These are phyloP conservation scores for Echites panduratus DNA, from an alignment of 257 asterid genomes.

Conservation along the genomic window DNA sequence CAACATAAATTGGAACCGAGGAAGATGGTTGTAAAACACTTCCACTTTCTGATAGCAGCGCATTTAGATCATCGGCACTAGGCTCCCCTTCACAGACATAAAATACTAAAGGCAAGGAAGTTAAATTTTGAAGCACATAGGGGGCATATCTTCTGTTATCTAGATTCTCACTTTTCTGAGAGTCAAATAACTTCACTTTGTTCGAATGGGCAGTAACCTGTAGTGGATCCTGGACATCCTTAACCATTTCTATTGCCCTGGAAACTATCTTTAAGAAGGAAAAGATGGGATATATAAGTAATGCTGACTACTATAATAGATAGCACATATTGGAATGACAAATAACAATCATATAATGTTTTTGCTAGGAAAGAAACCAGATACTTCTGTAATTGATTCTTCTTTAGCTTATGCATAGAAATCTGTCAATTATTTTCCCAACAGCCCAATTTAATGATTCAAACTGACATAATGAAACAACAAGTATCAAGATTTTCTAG, in stretches of 20 bases:
- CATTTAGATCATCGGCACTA: constrained; percentile 48
- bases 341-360: neutral
- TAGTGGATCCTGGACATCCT: constrained; percentile 48
- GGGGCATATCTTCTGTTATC: constrained; percentile 71
- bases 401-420: neutral
- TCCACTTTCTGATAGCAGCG: constrained; percentile 48
- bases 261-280: constrained; percentile 51
- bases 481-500: too few relatives aligned
- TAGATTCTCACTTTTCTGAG: constrained; percentile 39
- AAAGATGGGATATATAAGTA: constrained; percentile 8
- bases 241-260: constrained; percentile 58
- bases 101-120: constrained; percentile 73
- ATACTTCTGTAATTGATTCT: neutral
- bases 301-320: constrained; percentile 1
- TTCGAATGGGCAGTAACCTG: constrained; percentile 34
- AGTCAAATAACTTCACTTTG: constrained; percentile 34
- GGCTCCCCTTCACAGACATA: constrained; percentile 47
- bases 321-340: constrained; percentile 4
- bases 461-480: neutral
- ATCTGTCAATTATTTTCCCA: neutral
- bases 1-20: constrained; percentile 62
- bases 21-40: constrained; percentile 62
- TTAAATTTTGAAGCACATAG: constrained; percentile 77
- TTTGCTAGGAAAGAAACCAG: neutral
- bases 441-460: neutral